Evolutionary conservation across 352 stramenopile species (phyloP).

Genomic region (Globisporangium sylvaticum): DNA sequence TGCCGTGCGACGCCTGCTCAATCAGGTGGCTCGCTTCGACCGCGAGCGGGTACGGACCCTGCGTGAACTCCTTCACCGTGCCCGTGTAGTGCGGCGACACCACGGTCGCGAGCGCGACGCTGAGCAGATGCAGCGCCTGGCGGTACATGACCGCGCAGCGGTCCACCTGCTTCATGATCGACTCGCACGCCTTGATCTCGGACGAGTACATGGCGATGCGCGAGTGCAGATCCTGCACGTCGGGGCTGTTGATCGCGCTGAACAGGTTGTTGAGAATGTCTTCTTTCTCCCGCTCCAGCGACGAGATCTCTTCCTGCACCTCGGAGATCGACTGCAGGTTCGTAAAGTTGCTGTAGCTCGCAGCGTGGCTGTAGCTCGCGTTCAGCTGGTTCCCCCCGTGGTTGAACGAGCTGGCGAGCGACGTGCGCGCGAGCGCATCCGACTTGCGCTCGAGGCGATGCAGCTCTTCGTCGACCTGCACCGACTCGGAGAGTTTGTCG

Average conservation of each 20-base stretch:
- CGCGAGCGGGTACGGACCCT: slow-evolving; percentile 65
- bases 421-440: slow-evolving; percentile 54
- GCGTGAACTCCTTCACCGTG: slow-evolving; percentile 69
- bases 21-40: slow-evolving; percentile 75
- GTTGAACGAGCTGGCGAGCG: slow-evolving; percentile 24
- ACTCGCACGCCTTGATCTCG: slow-evolving; percentile 76
- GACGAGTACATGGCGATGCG: slow-evolving; percentile 70
- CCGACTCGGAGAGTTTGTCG: slow-evolving; percentile 69
- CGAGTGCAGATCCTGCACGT: slow-evolving; percentile 66
- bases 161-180: slow-evolving; percentile 75
- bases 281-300: slow-evolving; percentile 67
- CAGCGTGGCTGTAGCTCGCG: slow-evolving; percentile 16
- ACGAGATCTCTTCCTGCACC: slow-evolving; percentile 52
- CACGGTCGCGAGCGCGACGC: slow-evolving; percentile 61
- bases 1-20: slow-evolving; percentile 58
- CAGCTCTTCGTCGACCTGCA: slow-evolving; percentile 62
- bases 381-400: background rate
- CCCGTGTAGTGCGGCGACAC: slow-evolving; percentile 69
- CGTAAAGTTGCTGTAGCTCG: slow-evolving; percentile 19
- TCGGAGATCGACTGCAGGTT: slow-evolving; percentile 30
- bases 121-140: slow-evolving; percentile 70
- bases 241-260: slow-evolving; percentile 47
- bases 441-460: slow-evolving; percentile 63
- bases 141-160: slow-evolving; percentile 65
- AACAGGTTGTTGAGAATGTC: slow-evolving; percentile 69